phyloP scores from a whole-genome alignment of 1,139 yeast genomes.

The Waltiozyma solani region DNA sequence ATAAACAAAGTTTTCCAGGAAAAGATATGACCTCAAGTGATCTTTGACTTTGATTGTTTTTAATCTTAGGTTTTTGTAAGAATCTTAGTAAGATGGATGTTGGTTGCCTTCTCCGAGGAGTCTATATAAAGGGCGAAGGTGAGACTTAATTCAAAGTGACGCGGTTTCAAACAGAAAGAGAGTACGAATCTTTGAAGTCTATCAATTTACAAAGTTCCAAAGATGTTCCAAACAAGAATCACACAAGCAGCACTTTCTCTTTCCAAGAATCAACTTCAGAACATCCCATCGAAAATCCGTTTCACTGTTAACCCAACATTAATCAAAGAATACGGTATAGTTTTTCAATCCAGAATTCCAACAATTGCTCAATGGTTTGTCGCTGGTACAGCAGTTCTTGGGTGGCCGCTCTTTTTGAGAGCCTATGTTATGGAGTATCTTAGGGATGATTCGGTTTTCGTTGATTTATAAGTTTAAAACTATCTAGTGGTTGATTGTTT shows the following conservation, averaged over 20 bases:
- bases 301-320: neutral
- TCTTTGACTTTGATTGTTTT: too few species aligned
- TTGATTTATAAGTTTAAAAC: neutral
- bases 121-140: too few species aligned
- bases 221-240: neutral
- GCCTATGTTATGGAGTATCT: neutral
- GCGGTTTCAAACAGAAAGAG: too few species aligned
- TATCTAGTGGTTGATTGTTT: too few species aligned
- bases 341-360: neutral
- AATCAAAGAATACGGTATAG: neutral
- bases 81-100: too few species aligned
- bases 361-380: neutral
- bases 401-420: neutral
- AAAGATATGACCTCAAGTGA: too few species aligned
- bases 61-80: too few species aligned
- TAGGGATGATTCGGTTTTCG: neutral
- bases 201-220: neutral
- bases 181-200: too few species aligned
- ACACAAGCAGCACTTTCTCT: neutral
- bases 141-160: too few species aligned
- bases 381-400: neutral
- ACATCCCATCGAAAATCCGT: neutral
- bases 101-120: too few species aligned
- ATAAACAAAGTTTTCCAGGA: too few species aligned
- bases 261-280: neutral